Conservation (phyloP, 2,329 filamentous ascomycete genomes). For the Raffaelea albimanens region DNA sequence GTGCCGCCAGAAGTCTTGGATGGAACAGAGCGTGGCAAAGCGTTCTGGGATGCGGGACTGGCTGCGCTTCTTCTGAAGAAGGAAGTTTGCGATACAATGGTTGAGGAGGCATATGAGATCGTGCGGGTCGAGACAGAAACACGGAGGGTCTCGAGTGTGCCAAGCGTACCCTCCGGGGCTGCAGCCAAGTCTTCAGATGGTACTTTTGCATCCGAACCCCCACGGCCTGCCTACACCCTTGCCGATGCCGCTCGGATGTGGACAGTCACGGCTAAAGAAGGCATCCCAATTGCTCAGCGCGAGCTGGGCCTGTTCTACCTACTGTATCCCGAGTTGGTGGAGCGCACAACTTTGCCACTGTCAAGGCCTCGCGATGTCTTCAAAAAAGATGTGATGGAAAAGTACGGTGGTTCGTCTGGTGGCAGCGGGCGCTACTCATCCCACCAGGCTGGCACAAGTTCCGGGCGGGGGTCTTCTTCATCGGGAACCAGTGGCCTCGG, state of each 20-base stretch:
- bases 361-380: slow-evolving; percentile 83
- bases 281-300: slow-evolving; percentile 77
- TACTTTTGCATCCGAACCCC: slow-evolving; percentile 15
- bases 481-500: slow-evolving; percentile 16
- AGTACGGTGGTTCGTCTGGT: slow-evolving; percentile 31
- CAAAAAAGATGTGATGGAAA: slow-evolving; percentile 75
- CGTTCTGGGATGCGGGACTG: slow-evolving; percentile 83
- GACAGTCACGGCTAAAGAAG: slow-evolving; percentile 89
- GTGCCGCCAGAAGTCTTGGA: slow-evolving; percentile 52
- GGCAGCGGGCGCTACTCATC: slow-evolving; percentile 15
- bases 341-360: slow-evolving; percentile 71
- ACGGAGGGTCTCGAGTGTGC: slow-evolving; percentile 11
- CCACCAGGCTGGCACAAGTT: background rate
- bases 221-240: slow-evolving; percentile 55
- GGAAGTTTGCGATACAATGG: slow-evolving; percentile 74
- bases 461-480: slow-evolving; percentile 1
- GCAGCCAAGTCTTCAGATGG: background rate
- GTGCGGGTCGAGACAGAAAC: slow-evolving; percentile 53
- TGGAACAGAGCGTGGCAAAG: slow-evolving; percentile 57
- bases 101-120: slow-evolving; percentile 49
- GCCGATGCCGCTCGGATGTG: slow-evolving; percentile 81
- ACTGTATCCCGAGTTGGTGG: slow-evolving; percentile 78
- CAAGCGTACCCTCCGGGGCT: slow-evolving; percentile 1
- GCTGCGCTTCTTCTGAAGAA: slow-evolving; percentile 83
- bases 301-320: slow-evolving; percentile 92